Evolutionary conservation across 2,329 filamentous ascomycete genomes (phyloP), one percentile per base, ranked within the genome.

Genomic region (Helminthosporium solani): DNA sequence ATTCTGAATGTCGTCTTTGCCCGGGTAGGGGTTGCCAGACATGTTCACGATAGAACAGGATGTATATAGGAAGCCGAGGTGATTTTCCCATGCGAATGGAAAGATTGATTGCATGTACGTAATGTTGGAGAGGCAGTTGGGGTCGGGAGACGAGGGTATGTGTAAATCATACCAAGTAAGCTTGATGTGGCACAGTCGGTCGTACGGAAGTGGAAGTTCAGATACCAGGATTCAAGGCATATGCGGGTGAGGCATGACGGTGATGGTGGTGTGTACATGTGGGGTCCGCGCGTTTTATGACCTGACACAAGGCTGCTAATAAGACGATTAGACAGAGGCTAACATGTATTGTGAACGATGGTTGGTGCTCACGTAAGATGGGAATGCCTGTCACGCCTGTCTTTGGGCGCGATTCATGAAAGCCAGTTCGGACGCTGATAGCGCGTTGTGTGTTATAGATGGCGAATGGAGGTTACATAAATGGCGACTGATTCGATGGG

Each of bases 211-310:
- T 46, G 15, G 23, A 33, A 41, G 18, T 27, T 19, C 12, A 42
- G 12, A 33, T 42, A 14, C 28, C 28, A 31, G 14, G 28, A n/a
- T n/a, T n/a, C n/a, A n/a, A n/a, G n/a, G n/a, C n/a, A n/a, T n/a
- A 25, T n/a, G 12, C 28, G 28, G 4, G 28, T 31, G 28, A 31
- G 28, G 12, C 7, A 7, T 27, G 25, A 46, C 42, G 28, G 47
- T 40, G 39, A 33, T 42, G 38, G 30, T 33, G 33, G 16, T 39
- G 39, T 33, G n/a, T n/a, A n/a, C n/a, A n/a, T 49, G 41, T 39
- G 14, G 27, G 23, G 15, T 25, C 38, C 27, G 38, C 12, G 34
- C 38, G 42, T 25, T 30, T 21, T 21, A 18, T 27, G 23, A 33
- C 34, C 31, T 41, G 41, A 40, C 41, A 48, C 41, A 34, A 12